Evolutionary conservation across 176 grass and related monocot species (phyloP), one percentile per base, ranked within the genome.

Genomic region (Bothriochloa decipiens): DNA sequence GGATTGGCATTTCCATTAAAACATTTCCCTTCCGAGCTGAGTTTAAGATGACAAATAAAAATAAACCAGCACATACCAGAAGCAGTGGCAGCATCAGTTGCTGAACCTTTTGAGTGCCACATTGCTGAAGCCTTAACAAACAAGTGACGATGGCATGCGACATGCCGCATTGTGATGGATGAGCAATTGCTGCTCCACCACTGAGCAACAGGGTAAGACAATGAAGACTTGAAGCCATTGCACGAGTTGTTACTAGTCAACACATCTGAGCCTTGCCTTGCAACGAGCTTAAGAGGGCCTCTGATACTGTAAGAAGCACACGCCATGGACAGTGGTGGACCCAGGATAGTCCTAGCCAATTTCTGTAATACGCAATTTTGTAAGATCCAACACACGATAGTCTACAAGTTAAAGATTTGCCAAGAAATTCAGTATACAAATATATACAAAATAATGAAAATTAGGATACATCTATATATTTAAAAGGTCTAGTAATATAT

Each of bases 291-390:
- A 65, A 87, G 77, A 40, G 81, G 74, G 12, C 68, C 42, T 40
- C 77, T 80, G 25, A 77, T 47, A 29, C 64, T 81, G 61, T 67
- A 87, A 79, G 86, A 47, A 65, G 81, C 40, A 47, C 78, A 94
- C 52, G 92, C 86, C 94, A 97, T 97, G 67, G 64, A 2, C 58
- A 25, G 3, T 62, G 58, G 58, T 3, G 1, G n/a, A 12, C 58
- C 57, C 58, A 12, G n/a, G 3, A 26, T 26, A 62, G 58, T 25
- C n/a, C 58, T 62, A 62, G 58, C 58, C n/a, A 62, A 62, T 62
- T 11, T 62, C 58, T 26, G 25, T 3, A 62, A 26, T 26, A 11
- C 4, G 10, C 57, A 61, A 61, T 9, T 18, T 2, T 1, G 20
- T 57, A 55, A 8, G 0, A 55, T 55, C 50, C 6, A 52, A 22